phyloP scores from a whole-genome alignment of 208 protist species.

The Novymonas esmeraldas region DNA sequence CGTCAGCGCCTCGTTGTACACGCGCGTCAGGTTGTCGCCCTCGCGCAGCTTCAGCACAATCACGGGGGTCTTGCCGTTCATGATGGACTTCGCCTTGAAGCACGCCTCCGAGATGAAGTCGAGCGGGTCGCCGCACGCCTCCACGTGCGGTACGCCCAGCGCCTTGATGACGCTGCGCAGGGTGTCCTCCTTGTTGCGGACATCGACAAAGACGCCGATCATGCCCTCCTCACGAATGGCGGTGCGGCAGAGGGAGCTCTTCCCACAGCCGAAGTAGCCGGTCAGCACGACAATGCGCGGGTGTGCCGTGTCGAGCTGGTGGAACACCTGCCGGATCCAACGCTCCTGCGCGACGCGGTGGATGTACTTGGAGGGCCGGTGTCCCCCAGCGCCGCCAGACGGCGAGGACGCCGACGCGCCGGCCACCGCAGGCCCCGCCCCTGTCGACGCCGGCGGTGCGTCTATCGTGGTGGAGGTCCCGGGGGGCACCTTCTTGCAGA shows the following conservation, averaged over 20 bases:
- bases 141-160: conserved; percentile 78
- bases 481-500: conserved; percentile 32
- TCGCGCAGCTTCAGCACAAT: conserved; percentile 69
- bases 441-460: neutral
- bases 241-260: conserved; percentile 60
- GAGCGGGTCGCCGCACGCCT: conserved; percentile 84
- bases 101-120: conserved; percentile 85
- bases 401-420: neutral
- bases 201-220: conserved; percentile 75
- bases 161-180: conserved; percentile 72
- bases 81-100: conserved; percentile 47
- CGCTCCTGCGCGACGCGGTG: conserved; percentile 35
- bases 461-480: neutral
- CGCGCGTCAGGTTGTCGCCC: conserved; percentile 51
- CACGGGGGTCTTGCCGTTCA: conserved; percentile 61
- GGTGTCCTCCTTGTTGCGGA: conserved; percentile 72
- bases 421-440: neutral
- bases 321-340: conserved; percentile 51
- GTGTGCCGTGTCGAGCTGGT: conserved; percentile 51
- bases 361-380: conserved; percentile 25
- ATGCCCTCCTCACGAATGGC: conserved; percentile 64
- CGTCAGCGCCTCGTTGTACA: conserved; percentile 71
- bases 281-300: conserved; percentile 68
- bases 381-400: neutral
- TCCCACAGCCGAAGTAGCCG: conserved; percentile 78